Evolutionary conservation across 2,329 filamentous ascomycete genomes (phyloP).

Genomic region (Fusarium euwallaceae): DNA sequence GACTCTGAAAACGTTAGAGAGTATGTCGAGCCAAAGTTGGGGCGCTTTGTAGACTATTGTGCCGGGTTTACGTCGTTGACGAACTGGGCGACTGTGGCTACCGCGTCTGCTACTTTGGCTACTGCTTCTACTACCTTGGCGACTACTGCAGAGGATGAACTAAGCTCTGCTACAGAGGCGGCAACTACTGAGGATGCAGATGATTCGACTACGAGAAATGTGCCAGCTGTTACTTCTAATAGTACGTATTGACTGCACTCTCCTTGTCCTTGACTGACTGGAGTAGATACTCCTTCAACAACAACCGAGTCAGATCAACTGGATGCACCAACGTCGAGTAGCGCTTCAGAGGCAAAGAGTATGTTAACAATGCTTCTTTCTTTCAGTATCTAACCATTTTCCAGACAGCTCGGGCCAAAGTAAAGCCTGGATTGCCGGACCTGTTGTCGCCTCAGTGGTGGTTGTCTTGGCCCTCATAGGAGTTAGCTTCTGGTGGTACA

Average conservation of each 20-base stretch:
- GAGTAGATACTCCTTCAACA: not conserved
- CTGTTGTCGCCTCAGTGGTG: not conserved
- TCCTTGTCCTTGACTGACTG: not conserved
- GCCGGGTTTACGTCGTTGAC: not conserved
- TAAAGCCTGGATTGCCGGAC: not conserved
- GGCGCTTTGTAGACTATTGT: not conserved
- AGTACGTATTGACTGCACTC: not conserved
- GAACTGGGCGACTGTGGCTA: not conserved
- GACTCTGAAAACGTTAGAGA: not conserved
- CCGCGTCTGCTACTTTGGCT: not conserved
- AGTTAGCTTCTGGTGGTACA: not conserved
- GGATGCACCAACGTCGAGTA: not conserved
- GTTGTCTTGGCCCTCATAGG: not conserved
- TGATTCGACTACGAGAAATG: not conserved
- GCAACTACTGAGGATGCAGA: not conserved
- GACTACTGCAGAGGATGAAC: not conserved
- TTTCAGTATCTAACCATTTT: not conserved
- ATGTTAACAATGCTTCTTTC: not conserved
- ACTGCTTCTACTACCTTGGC: not conserved
- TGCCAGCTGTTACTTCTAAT: not conserved
- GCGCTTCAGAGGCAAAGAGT: not conserved
- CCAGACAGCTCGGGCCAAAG: not conserved
- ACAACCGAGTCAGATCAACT: not conserved
- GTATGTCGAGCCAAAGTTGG: not conserved
- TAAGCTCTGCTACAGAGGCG: not conserved